A percentile compares a stretch with the other conserved stretches of the same genome.
Evolutionary conservation across 768 basidiomycete genomes (phyloP).

Genomic region (Auricularia sp.): DNA sequence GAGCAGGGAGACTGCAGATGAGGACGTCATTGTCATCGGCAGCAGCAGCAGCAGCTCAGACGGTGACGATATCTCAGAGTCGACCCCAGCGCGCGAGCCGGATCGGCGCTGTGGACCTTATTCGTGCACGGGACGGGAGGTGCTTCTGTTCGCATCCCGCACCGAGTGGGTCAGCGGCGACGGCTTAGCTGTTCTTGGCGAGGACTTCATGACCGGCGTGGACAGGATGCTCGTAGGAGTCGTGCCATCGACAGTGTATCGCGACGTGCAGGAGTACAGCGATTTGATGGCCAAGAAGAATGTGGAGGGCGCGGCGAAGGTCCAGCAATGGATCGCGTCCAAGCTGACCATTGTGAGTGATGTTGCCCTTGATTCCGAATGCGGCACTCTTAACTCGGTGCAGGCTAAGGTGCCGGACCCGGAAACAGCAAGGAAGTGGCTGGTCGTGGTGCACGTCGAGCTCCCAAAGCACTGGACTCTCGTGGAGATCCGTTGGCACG

Average conservation of each 20-base stretch:
- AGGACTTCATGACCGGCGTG: not conserved
- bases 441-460: not conserved
- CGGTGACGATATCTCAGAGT: too few relatives aligned
- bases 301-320: too few relatives aligned
- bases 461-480: not conserved
- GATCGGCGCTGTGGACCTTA: not conserved
- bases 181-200: not conserved
- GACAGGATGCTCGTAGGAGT: not conserved
- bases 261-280: not conserved
- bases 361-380: too few relatives aligned
- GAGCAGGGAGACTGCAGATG: too few relatives aligned
- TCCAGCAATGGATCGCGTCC: too few relatives aligned
- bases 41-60: too few relatives aligned
- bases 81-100: not conserved
- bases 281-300: not conserved
- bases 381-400: not conserved
- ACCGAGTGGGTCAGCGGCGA: not conserved
- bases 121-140: not conserved
- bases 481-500: not conserved
- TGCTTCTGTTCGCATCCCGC: not conserved
- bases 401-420: not conserved
- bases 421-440: not conserved
- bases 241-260: not conserved
- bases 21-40: too few relatives aligned
- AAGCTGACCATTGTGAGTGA: too few relatives aligned